phyloP scores from a whole-genome alignment of 164 flowering plant genomes.

The Santalum album region DNA sequence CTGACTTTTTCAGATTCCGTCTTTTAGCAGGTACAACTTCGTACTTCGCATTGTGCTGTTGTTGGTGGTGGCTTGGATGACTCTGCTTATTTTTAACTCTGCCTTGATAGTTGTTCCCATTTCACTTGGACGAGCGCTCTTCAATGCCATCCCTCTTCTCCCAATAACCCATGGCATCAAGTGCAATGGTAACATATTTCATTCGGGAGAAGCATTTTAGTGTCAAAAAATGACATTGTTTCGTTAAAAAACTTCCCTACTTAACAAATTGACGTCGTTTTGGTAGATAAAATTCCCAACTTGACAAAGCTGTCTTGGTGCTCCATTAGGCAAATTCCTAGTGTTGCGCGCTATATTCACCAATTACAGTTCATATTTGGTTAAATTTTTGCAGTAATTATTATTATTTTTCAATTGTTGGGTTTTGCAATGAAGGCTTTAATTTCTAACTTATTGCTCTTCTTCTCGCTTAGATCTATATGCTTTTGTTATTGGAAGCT shows the following conservation, averaged over 20 bases:
- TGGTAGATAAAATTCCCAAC: too few relatives aligned
- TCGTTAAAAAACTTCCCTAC: too few relatives aligned
- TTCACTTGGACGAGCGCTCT: slow-evolving; percentile 81
- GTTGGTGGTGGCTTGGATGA: slow-evolving; percentile 95
- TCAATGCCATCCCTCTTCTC: slow-evolving; percentile 76
- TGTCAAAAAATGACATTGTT: too few relatives aligned
- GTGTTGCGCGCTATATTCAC: too few relatives aligned
- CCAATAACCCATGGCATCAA: slow-evolving; percentile 95
- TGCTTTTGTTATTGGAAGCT: slow-evolving; percentile 90
- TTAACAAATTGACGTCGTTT: too few relatives aligned
- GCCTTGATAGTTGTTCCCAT: slow-evolving; percentile 80
- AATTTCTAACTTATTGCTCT: background rate
- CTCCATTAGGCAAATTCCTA: too few relatives aligned
- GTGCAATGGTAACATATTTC: slow-evolving; percentile 71
- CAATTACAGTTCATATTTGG: too few relatives aligned
- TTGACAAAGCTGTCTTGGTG: too few relatives aligned
- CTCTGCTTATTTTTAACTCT: slow-evolving; percentile 79
- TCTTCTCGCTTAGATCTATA: slow-evolving; percentile 70
- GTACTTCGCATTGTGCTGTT: slow-evolving; percentile 83
- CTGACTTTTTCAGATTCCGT: background rate
- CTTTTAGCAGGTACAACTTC: slow-evolving; percentile 71
- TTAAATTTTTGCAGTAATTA: too few relatives aligned
- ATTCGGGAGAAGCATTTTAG: too few relatives aligned
- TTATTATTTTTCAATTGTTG: too few relatives aligned
- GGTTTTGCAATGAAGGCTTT: background rate